Percentiles rank a stretch among this genome's conserved stretches.
Evolutionary conservation across 148 eudicot genomes (phyloP).

Genomic region (Pharnaceum exiguum): DNA sequence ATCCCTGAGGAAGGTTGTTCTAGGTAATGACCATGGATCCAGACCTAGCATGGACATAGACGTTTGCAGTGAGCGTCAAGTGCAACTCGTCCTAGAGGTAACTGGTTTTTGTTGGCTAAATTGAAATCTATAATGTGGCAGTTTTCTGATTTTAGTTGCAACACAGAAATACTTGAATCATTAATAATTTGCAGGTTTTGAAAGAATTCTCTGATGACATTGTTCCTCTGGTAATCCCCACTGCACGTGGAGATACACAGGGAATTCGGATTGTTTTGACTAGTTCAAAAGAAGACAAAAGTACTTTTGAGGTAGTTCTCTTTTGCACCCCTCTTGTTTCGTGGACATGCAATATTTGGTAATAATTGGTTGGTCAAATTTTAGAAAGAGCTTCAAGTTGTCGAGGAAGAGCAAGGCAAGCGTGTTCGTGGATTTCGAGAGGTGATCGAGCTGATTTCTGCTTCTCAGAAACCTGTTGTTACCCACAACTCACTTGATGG

Average conservation of each 20-base stretch:
- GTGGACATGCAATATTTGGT: background rate
- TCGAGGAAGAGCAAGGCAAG: slow-evolving; percentile 61
- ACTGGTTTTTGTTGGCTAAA: background rate
- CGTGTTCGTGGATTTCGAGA: slow-evolving; percentile 83
- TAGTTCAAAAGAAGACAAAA: slow-evolving; percentile 73
- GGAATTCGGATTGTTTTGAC: slow-evolving; percentile 75
- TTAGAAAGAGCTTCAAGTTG: slow-evolving; percentile 55
- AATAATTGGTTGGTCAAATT: background rate
- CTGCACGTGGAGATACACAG: slow-evolving; percentile 59
- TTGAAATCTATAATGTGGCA: background rate
- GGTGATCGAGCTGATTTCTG: slow-evolving; percentile 85
- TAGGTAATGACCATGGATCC: slow-evolving; percentile 64
- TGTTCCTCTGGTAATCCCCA: slow-evolving; percentile 59
- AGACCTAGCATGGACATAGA: slow-evolving; percentile 77
- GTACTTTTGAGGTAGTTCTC: slow-evolving; percentile 54
- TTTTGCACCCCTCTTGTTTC: background rate
- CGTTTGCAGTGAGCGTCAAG: slow-evolving; percentile 95
- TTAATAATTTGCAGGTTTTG: slow-evolving; percentile 43
- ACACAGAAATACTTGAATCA: slow-evolving; percentile 1
- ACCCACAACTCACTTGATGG: slow-evolving; percentile 86
- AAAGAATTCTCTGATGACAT: slow-evolving; percentile 50
- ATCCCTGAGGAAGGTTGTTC: slow-evolving; percentile 66
- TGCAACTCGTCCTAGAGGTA: slow-evolving; percentile 76
- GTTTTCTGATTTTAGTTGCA: background rate
- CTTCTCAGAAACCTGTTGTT: slow-evolving; percentile 86